Evolutionary conservation across 2,329 filamentous ascomycete genomes (phyloP).

Genomic region (Fusarium redolens): DNA sequence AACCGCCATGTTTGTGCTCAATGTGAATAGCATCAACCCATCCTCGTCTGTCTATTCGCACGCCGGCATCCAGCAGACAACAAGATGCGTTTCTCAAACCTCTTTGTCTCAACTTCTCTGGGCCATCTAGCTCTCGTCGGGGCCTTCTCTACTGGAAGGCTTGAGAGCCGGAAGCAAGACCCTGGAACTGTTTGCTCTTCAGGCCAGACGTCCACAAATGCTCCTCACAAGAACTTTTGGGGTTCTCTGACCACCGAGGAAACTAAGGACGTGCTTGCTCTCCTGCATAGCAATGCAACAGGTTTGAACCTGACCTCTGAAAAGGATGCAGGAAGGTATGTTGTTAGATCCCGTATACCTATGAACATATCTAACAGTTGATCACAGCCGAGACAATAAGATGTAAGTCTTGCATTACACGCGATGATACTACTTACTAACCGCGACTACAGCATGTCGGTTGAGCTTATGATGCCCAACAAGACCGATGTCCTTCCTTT

Average conservation of each 20-base stretch:
- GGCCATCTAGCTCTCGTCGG: neutral
- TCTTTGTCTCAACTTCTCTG: neutral
- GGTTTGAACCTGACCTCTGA: neutral
- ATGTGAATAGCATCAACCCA: neutral
- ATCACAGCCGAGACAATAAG: neutral
- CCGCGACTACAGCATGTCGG: accelerated
- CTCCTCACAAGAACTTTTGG: constrained; percentile 15
- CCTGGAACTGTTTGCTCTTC: neutral
- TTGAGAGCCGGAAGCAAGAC: neutral
- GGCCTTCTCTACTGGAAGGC: neutral
- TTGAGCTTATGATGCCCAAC: constrained; percentile 11
- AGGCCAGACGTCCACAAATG: accelerated
- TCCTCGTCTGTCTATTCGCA: neutral
- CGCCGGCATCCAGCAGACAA: neutral
- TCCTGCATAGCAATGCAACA: neutral
- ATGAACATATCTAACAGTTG: neutral
- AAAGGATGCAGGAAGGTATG: neutral
- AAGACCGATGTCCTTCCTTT: neutral
- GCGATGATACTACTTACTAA: accelerated
- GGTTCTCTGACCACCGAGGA: neutral
- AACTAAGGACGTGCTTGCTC: neutral
- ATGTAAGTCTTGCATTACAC: neutral
- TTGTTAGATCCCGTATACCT: accelerated
- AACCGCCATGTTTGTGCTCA: neutral
- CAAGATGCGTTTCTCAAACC: neutral